Conservation (phyloP, 306 rosid species). For the Casuarina cunninghamiana region DNA sequence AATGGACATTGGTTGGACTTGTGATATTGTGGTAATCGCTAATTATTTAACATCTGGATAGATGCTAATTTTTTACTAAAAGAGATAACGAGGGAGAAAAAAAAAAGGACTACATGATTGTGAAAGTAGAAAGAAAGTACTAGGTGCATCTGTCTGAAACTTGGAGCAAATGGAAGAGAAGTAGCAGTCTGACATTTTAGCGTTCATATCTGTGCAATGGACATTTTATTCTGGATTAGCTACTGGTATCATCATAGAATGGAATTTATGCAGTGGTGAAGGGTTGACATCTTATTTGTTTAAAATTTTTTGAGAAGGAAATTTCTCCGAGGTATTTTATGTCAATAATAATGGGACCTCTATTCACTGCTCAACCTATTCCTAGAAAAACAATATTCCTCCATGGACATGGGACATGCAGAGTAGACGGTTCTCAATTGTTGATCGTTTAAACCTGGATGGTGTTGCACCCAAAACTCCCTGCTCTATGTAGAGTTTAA, state of each 20-base stretch:
- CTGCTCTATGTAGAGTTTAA: background rate
- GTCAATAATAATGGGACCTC: background rate
- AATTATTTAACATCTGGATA: background rate
- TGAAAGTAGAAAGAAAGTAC: background rate
- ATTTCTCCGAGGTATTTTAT: background rate
- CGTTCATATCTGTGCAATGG: background rate
- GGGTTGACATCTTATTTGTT: background rate
- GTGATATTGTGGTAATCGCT: background rate
- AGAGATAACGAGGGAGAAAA: background rate
- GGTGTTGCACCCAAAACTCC: background rate
- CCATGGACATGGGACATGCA: background rate
- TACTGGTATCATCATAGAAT: background rate
- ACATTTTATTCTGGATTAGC: background rate
- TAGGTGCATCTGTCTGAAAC: background rate
- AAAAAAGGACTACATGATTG: background rate
- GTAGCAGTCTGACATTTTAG: background rate
- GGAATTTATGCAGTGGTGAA: background rate
- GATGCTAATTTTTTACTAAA: background rate
- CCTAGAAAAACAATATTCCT: background rate
- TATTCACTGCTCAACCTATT: background rate
- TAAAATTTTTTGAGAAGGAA: background rate
- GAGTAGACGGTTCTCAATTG: background rate
- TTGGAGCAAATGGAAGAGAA: background rate
- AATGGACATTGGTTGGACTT: background rate
- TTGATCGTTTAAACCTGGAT: background rate